Conservation (phyloP, 2,329 filamentous ascomycete species). For the Aspergillus pseudoviridinutans region DNA sequence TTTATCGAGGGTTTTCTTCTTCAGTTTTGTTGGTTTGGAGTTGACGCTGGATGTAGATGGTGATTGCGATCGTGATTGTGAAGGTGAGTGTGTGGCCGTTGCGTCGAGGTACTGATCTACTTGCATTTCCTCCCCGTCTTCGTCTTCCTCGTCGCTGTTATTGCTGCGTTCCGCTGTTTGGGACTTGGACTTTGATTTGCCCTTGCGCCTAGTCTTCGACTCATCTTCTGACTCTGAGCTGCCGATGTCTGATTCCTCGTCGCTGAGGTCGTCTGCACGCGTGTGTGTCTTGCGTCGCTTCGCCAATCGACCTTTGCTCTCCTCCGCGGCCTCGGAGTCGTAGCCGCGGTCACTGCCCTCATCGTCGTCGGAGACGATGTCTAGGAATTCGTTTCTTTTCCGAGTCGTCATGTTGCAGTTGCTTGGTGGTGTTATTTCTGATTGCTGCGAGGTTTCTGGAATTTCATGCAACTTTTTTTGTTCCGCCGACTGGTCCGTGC, state of each 20-base stretch:
- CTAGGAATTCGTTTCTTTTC: slow-evolving; percentile 39
- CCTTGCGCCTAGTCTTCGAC: slow-evolving; percentile 7
- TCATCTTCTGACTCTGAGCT: slow-evolving; percentile 14
- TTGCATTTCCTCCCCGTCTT: slow-evolving; percentile 1
- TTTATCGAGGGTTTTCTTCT: slow-evolving; percentile 13
- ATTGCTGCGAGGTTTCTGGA: not conserved
- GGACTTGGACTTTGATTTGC: slow-evolving; percentile 13
- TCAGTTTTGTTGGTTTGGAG: not conserved
- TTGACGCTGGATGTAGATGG: not conserved
- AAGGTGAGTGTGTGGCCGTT: slow-evolving; percentile 1
- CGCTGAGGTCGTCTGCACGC: slow-evolving; percentile 34
- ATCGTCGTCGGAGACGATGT: slow-evolving; percentile 34
- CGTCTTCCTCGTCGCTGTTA: slow-evolving; percentile 7
- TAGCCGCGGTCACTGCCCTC: slow-evolving; percentile 41
- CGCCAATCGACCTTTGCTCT: slow-evolving; percentile 35
- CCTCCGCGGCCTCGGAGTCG: slow-evolving; percentile 42
- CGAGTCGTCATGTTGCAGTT: slow-evolving; percentile 32
- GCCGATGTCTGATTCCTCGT: slow-evolving; percentile 28
- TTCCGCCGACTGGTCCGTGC: slow-evolving; percentile 11
- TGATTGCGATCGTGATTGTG: not conserved
- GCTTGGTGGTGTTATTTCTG: slow-evolving; percentile 8
- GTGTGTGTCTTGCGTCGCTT: slow-evolving; percentile 29
- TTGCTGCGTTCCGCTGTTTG: slow-evolving; percentile 6
- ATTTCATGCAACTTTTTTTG: slow-evolving; percentile 13
- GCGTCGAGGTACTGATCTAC: slow-evolving; percentile 12